Evolutionary conservation across 306 rosid species (phyloP), one percentile per base, ranked within the genome.

Genomic region (Corylus avellana): DNA sequence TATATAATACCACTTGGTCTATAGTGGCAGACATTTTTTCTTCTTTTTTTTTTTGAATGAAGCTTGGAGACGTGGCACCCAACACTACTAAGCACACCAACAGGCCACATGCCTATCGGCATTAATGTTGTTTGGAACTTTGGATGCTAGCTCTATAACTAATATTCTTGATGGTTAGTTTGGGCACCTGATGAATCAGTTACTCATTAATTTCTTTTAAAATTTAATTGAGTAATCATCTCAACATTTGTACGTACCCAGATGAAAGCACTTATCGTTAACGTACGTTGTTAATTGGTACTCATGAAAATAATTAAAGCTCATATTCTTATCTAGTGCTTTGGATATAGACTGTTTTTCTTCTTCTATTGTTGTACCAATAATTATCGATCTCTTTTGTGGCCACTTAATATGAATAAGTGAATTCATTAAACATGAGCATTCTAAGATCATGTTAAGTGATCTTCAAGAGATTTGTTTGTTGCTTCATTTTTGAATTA

Each of bases 121-220:
- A 37, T 20, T 39, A 9, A 35, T 72, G 66, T 62, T 42, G 46
- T 5, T 42, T 42, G 46, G 46, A 42, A 6, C 46, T 42, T 79
- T 62, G 59, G 70, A 63, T 71, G 69, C 25, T 22, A 22, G 25
- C 2, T 78, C 70, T 66, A 56, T 70, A 79, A 72, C 39, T 77
- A 53, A 67, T 77, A 77, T 51, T 42, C 37, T 63, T 12, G 14
- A 20, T 58, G 27, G 64, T 58, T 58, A 58, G 1, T n/a, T 25
- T 22, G 32, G 64, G 12, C 64, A 58, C 32, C 25, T n/a, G 7
- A 58, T n/a, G 2, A 58, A 20, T 58, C 12, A 58, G 9, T 20
- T 2, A 8, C 64, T 58, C 6, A 22, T 57, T 57, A 2, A 35
- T 4, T 10, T 25, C 6, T 58, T 58, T 58, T 3, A 8, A 58